Conservation (phyloP, 2,329 filamentous ascomycete genomes). For the Venturia effusa region DNA sequence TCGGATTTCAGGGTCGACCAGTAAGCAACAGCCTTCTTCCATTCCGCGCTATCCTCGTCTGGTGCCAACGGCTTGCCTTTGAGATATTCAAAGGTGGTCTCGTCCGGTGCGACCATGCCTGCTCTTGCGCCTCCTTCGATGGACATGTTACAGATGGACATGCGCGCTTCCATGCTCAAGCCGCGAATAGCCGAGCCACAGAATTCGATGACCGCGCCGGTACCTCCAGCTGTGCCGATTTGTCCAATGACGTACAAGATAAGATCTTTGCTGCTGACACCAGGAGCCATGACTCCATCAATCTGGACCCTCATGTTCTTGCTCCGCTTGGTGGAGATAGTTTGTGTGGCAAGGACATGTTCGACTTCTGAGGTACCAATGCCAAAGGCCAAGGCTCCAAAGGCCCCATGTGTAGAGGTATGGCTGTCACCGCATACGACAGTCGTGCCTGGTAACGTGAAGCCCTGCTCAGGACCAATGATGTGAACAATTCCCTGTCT, state of each 20-base stretch:
- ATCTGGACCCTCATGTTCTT: conserved; percentile 99
- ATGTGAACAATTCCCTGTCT: conserved; percentile 97
- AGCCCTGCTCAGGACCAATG: conserved; percentile 96
- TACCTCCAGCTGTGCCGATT: conserved; percentile 93
- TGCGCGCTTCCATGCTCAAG: conserved; percentile 91
- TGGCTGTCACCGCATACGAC: conserved; percentile 97
- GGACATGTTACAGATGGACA: conserved; percentile 99
- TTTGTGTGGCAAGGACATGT: conserved; percentile 94
- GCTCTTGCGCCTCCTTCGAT: conserved; percentile 93
- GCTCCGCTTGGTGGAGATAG: conserved; percentile 83
- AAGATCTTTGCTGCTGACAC: conserved; percentile 93
- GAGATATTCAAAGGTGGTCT: conserved; percentile 89
- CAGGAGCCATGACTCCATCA: conserved; percentile 77
- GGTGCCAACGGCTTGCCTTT: conserved; percentile 84
- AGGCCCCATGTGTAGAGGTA: conserved; percentile 95
- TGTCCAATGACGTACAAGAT: conserved; percentile 85
- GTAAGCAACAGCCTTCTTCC: conserved; percentile 79
- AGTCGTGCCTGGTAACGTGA: conserved; percentile 93
- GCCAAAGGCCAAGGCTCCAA: conserved; percentile 87
- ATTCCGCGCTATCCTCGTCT: conserved; percentile 71
- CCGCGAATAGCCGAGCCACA: conserved; percentile 84
- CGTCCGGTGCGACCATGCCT: conserved; percentile 93
- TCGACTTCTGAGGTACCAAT: conserved; percentile 98
- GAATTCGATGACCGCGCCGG: conserved; percentile 91
- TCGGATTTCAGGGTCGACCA: conserved; percentile 84